Conservation (phyloP, 495 filamentous ascomycete species). For the Aspergillus affinis region DNA sequence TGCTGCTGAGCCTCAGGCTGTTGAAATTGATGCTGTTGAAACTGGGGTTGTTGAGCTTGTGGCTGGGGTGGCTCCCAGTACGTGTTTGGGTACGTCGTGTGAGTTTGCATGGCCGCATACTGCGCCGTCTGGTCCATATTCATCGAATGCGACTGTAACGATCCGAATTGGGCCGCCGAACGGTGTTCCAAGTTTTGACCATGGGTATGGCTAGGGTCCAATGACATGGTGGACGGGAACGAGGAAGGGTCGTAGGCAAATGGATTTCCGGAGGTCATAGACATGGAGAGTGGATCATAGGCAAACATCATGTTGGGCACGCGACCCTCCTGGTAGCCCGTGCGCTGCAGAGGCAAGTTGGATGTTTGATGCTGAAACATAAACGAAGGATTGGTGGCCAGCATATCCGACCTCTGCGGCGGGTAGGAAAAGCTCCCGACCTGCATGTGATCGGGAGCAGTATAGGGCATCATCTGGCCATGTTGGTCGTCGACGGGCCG, state of each 20-base stretch:
- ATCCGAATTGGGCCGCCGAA: not conserved
- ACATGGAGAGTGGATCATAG: slow-evolving; percentile 32
- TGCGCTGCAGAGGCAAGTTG: slow-evolving; percentile 9
- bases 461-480: slow-evolving; percentile 9
- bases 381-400: slow-evolving; percentile 6
- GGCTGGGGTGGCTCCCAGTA: slow-evolving; percentile 10
- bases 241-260: slow-evolving; percentile 31
- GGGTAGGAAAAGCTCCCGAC: slow-evolving; percentile 17
- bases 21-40: too few relatives aligned
- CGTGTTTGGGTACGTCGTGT: slow-evolving; percentile 2
- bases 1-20: too few relatives aligned
- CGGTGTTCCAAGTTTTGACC: slow-evolving; percentile 21
- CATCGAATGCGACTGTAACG: slow-evolving; percentile 13
- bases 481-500: slow-evolving; percentile 14
- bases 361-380: slow-evolving; percentile 24
- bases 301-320: slow-evolving; percentile 30
- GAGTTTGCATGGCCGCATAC: slow-evolving; percentile 14
- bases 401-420: slow-evolving; percentile 11
- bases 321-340: slow-evolving; percentile 24
- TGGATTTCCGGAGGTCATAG: slow-evolving; percentile 20
- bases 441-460: slow-evolving; percentile 15
- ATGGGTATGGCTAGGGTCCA: slow-evolving; percentile 7
- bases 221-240: slow-evolving; percentile 20
- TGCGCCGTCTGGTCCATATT: slow-evolving; percentile 7
- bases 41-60: not conserved